phyloP scores from a whole-genome alignment of 139 green algal species.

The Bryopsis sp. region DNA sequence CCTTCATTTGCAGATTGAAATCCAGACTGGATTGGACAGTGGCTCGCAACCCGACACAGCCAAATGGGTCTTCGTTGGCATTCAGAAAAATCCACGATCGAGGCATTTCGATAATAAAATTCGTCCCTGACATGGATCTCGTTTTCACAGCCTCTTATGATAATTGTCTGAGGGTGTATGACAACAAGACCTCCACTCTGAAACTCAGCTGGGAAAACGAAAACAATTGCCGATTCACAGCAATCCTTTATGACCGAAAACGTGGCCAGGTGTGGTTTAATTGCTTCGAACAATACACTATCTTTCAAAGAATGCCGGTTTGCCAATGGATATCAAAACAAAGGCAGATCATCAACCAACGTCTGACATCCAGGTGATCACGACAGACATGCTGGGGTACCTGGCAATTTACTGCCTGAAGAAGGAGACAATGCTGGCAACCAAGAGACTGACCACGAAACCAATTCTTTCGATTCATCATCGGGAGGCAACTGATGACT shows the following conservation, averaged over 20 bases:
- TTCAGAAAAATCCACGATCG: slow-evolving; percentile 26
- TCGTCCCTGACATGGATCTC: slow-evolving; percentile 20
- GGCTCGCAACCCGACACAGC: slow-evolving; percentile 10
- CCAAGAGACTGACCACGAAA: slow-evolving; percentile 26
- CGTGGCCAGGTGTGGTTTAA: slow-evolving; percentile 19
- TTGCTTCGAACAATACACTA: background rate
- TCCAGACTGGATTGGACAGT: slow-evolving; percentile 24
- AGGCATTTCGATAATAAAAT: slow-evolving; percentile 18
- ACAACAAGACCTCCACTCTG: slow-evolving; percentile 18
- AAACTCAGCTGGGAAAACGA: slow-evolving; percentile 33
- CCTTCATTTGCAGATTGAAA: slow-evolving; percentile 15
- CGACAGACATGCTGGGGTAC: slow-evolving; percentile 25
- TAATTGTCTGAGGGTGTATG: slow-evolving; percentile 37
- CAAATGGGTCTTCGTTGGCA: background rate
- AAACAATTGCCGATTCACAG: slow-evolving; percentile 41
- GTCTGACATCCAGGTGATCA: slow-evolving; percentile 27
- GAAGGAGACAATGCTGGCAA: slow-evolving; percentile 28
- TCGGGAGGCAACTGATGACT: background rate
- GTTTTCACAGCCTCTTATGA: slow-evolving; percentile 47
- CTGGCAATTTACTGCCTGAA: slow-evolving; percentile 30
- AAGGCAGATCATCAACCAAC: background rate
- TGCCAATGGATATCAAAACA: background rate
- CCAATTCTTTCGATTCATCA: slow-evolving; percentile 18
- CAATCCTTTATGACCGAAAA: slow-evolving; percentile 29
- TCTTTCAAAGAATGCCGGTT: background rate